phyloP scores from a whole-genome alignment of 2,329 filamentous ascomycete species.

The Aspergillus candidus region DNA sequence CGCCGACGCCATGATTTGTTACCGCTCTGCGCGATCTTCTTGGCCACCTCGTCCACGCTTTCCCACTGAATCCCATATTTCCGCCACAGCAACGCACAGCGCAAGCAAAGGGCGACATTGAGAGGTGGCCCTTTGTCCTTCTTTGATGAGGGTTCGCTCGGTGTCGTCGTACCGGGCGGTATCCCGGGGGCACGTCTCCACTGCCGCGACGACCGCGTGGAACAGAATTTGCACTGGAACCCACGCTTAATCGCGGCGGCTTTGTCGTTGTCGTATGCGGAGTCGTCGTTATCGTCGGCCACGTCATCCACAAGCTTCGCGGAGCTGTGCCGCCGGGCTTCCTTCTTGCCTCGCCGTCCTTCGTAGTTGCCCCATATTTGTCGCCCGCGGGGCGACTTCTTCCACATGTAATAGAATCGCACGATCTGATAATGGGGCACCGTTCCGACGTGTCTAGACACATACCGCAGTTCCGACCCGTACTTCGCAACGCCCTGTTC shows the following conservation, averaged over 20 bases:
- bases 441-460: conserved; percentile 75
- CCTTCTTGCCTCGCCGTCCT: conserved; percentile 84
- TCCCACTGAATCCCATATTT: conserved; percentile 96
- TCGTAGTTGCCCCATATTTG: conserved; percentile 87
- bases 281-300: conserved; percentile 87
- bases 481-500: conserved; percentile 86
- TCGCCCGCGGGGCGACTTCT: conserved; percentile 79
- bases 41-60: conserved; percentile 81
- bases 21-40: conserved; percentile 74
- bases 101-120: conserved; percentile 76
- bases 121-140: conserved; percentile 69
- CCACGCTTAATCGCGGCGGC: conserved; percentile 69
- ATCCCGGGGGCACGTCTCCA: conserved; percentile 86
- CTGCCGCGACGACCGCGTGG: conserved; percentile 69
- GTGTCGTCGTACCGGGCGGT: conserved; percentile 62
- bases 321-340: conserved; percentile 59
- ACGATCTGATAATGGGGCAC: conserved; percentile 75
- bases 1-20: conserved; percentile 80
- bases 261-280: conserved; percentile 88
- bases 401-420: conserved; percentile 96
- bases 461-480: conserved; percentile 78
- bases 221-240: conserved; percentile 93
- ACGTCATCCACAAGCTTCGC: conserved; percentile 85
- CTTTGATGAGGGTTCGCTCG: conserved; percentile 58
- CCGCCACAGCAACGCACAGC: conserved; percentile 90